phyloP scores from a whole-genome alignment of 169 alveolate genomes.

The Plasmodium vinckei region DNA sequence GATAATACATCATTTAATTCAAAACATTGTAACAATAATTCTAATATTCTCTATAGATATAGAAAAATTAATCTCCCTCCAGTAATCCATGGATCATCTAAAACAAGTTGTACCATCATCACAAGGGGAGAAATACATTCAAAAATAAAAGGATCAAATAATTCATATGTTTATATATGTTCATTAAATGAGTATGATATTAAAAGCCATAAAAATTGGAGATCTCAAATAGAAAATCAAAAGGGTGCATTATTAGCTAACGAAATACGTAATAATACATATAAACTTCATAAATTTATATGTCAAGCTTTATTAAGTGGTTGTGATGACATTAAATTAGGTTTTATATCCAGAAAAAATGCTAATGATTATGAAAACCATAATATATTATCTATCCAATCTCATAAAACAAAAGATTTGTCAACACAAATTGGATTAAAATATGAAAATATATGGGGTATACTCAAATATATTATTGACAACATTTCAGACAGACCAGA shows the following conservation, averaged over 20 bases:
- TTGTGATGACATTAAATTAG: slow-evolving; percentile 90
- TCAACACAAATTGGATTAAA: slow-evolving; percentile 93
- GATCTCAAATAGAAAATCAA: slow-evolving; percentile 90
- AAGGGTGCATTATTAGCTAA: slow-evolving; percentile 91
- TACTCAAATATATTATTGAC: slow-evolving; percentile 87
- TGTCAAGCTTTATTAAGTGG: slow-evolving; percentile 91
- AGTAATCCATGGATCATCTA: slow-evolving; percentile 76
- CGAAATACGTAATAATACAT: slow-evolving; percentile 91
- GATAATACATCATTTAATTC: slow-evolving; percentile 85
- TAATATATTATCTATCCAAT: slow-evolving; percentile 87
- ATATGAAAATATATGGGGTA: slow-evolving; percentile 93
- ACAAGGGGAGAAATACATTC: slow-evolving; percentile 89
- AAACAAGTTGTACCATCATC: slow-evolving; percentile 76
- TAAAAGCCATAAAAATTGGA: slow-evolving; percentile 89
- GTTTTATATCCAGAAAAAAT: slow-evolving; percentile 88
- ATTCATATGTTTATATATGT: slow-evolving; percentile 87
- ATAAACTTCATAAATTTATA: slow-evolving; percentile 90
- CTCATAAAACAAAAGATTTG: slow-evolving; percentile 91
- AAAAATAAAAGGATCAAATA: slow-evolving; percentile 77
- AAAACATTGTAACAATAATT: slow-evolving; percentile 81
- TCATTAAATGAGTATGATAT: slow-evolving; percentile 89
- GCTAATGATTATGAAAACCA: slow-evolving; percentile 91
- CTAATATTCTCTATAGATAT: slow-evolving; percentile 89
- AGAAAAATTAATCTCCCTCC: slow-evolving; percentile 90
- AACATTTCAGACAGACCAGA: slow-evolving; percentile 88